Evolutionary conservation across 805 yeast genomes (phyloP).

Genomic region (Cephaloascus albidus): DNA sequence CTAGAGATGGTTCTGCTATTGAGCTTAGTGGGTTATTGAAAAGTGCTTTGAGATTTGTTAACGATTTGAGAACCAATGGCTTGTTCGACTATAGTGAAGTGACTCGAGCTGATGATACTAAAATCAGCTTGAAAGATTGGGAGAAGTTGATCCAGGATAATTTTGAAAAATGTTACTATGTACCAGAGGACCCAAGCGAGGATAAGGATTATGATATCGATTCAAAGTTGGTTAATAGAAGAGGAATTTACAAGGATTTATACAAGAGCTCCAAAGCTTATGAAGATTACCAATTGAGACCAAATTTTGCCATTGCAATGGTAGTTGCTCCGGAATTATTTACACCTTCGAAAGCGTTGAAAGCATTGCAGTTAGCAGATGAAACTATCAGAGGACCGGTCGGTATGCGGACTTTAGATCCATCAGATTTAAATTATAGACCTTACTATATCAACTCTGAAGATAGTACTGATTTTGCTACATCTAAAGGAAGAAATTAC

Average conservation of each 20-base stretch:
- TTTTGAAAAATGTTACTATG: constrained; percentile 72
- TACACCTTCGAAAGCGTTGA: constrained; percentile 44
- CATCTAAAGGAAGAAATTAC: constrained; percentile 91
- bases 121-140: constrained; percentile 61
- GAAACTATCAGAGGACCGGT: constrained; percentile 71
- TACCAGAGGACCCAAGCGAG: constrained; percentile 57
- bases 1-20: constrained; percentile 94
- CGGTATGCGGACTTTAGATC: constrained; percentile 90
- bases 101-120: constrained; percentile 44
- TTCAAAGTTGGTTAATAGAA: constrained; percentile 60
- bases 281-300: constrained; percentile 90
- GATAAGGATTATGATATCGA: constrained; percentile 59
- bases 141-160: constrained; percentile 54
- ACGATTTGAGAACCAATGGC: constrained; percentile 43
- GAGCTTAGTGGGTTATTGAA: constrained; percentile 87
- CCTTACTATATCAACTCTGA: constrained; percentile 80
- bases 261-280: constrained; percentile 74
- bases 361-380: constrained; percentile 71
- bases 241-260: constrained; percentile 91
- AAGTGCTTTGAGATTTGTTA: constrained; percentile 75
- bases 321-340: constrained; percentile 93
- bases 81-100: constrained; percentile 52
- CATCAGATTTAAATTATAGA: constrained; percentile 83
- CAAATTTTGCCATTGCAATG: constrained; percentile 90
- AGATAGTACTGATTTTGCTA: constrained; percentile 81